Evolutionary conservation across 2,329 filamentous ascomycete genomes (phyloP).

Genomic region (Fusarium avenaceum): DNA sequence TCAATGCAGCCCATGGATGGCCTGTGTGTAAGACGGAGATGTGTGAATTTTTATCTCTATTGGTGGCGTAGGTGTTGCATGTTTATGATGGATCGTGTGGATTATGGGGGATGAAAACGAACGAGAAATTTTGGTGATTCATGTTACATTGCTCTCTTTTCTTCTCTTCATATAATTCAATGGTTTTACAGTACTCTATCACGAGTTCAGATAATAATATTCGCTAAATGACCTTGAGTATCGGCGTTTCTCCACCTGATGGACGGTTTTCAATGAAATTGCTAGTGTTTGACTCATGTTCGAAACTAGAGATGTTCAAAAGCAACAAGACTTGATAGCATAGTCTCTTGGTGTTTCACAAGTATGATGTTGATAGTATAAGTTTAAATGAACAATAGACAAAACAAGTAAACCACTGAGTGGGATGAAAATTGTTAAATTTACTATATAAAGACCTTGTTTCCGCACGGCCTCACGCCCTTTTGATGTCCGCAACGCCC

Average conservation of each 20-base stretch:
- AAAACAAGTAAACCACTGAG: not conserved
- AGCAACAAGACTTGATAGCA: not conserved
- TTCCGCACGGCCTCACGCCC: no score
- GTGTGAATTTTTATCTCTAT: not conserved
- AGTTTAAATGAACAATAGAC: not conserved
- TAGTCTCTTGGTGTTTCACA: not conserved
- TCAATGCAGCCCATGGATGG: conserved; percentile 57
- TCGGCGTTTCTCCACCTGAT: not conserved
- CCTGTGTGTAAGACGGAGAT: conserved; percentile 40
- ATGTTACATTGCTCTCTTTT: conserved; percentile 39
- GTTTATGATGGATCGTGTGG: conserved; percentile 18
- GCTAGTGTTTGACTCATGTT: not conserved
- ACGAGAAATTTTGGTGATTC: conserved; percentile 36
- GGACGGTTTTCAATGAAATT: conserved; percentile 3
- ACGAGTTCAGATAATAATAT: conserved; percentile 10
- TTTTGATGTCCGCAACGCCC: not conserved
- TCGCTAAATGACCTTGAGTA: not conserved
- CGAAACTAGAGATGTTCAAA: not conserved
- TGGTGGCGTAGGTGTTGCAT: conserved; percentile 26
- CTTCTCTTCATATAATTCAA: conserved; percentile 40
- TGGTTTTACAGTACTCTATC: conserved; percentile 31
- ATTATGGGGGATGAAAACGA: conserved; percentile 5
- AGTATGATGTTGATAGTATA: not conserved
- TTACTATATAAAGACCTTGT: not conserved
- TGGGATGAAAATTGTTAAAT: not conserved